Evolutionary conservation across 2,329 filamentous ascomycete genomes (phyloP).

Genomic region (Xylaria sp.): DNA sequence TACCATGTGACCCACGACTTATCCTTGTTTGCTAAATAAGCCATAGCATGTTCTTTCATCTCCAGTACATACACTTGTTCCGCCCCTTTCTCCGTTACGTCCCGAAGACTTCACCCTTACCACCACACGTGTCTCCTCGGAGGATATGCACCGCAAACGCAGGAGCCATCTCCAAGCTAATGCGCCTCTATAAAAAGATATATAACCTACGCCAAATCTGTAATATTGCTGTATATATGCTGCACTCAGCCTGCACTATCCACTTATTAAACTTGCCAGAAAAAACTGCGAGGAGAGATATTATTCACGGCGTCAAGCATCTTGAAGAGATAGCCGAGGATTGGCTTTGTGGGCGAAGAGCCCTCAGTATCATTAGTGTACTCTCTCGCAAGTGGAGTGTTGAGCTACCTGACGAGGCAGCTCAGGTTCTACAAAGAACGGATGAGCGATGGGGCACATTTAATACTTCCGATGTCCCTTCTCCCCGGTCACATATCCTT

Average conservation of each 20-base stretch:
- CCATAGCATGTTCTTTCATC: slow-evolving; percentile 93
- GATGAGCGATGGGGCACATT: slow-evolving; percentile 84
- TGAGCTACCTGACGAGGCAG: slow-evolving; percentile 85
- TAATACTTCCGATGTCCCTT: slow-evolving; percentile 69
- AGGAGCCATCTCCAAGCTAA: slow-evolving; percentile 89
- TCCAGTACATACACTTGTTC: slow-evolving; percentile 95
- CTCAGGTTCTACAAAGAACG: slow-evolving; percentile 77
- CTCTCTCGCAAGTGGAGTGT: slow-evolving; percentile 91
- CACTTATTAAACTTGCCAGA: slow-evolving; percentile 93
- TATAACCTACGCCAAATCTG: slow-evolving; percentile 94
- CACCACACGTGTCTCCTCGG: slow-evolving; percentile 86
- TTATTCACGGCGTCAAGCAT: slow-evolving; percentile 89
- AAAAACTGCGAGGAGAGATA: slow-evolving; percentile 88
- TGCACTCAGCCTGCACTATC: slow-evolving; percentile 93
- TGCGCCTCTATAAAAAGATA: slow-evolving; percentile 91
- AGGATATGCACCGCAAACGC: slow-evolving; percentile 93
- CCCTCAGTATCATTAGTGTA: slow-evolving; percentile 85
- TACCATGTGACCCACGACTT: background rate
- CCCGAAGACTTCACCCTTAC: slow-evolving; percentile 82
- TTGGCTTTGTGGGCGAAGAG: slow-evolving; percentile 90
- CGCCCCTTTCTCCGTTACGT: slow-evolving; percentile 94
- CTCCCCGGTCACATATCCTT: slow-evolving; percentile 55
- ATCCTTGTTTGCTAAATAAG: slow-evolving; percentile 18
- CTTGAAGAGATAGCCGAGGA: slow-evolving; percentile 95
- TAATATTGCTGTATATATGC: slow-evolving; percentile 96